A percentile compares a stretch with the other conserved stretches of the same genome.
Conservation (phyloP, 305 asterid species). For the Vinca major region DNA sequence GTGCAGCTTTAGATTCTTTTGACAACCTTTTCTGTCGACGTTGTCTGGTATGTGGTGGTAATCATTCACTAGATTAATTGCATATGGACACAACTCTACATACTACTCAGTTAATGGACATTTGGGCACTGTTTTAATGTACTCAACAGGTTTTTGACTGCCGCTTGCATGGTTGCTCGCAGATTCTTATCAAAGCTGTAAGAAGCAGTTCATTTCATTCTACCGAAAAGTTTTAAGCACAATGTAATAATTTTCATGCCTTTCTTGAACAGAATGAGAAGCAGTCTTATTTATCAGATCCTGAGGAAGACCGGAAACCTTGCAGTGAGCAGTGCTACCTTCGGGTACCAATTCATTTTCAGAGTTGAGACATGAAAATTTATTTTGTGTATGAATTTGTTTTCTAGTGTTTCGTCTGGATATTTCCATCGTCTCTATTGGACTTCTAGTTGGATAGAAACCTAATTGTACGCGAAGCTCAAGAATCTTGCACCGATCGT, state of each 20-base stretch:
- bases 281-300: slow-evolving; percentile 45
- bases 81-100: slow-evolving; percentile 4
- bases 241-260: slow-evolving; percentile 16
- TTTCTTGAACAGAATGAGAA: slow-evolving; percentile 57
- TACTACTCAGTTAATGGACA: not conserved
- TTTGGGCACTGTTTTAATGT: slow-evolving; percentile 15
- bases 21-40: slow-evolving; percentile 97
- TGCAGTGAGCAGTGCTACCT: slow-evolving; percentile 82
- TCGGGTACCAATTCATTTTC: slow-evolving; percentile 42
- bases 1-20: slow-evolving; percentile 75
- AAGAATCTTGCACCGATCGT: not conserved
- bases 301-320: slow-evolving; percentile 64
- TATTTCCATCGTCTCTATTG: not conserved
- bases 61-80: not conserved
- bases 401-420: not conserved
- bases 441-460: not conserved
- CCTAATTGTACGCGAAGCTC: not conserved
- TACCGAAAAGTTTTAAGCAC: slow-evolving; percentile 12
- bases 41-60: slow-evolving; percentile 65
- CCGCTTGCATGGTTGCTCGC: slow-evolving; percentile 89
- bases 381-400: not conserved
- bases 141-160: slow-evolving; percentile 76
- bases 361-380: not conserved
- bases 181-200: slow-evolving; percentile 58
- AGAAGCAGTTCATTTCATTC: slow-evolving; percentile 25